Conservation (phyloP, 108 stramenopile species). For the Aurantiochytrium sp. region DNA sequence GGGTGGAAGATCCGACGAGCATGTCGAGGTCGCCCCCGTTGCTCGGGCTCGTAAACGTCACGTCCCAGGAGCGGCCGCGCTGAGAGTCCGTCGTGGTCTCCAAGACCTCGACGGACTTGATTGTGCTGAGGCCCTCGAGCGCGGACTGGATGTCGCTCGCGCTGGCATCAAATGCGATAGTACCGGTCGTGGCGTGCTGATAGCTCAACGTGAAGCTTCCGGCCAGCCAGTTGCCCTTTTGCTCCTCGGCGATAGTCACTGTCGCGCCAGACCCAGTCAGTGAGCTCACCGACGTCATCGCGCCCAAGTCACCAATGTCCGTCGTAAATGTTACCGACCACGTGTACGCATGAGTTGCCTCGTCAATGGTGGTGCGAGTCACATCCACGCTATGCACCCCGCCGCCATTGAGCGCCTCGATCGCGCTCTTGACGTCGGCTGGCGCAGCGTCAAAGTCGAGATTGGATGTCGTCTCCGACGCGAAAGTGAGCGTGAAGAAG, state of each 20-base stretch:
- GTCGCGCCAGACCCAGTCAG: constrained; percentile 47
- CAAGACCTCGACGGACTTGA: constrained; percentile 32
- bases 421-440: constrained; percentile 44
- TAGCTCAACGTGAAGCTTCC: constrained; percentile 63
- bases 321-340: constrained; percentile 66
- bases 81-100: not conserved
- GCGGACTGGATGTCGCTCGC: constrained; percentile 45
- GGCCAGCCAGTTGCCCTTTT: constrained; percentile 35
- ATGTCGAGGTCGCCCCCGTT: not conserved
- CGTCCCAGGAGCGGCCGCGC: constrained; percentile 55
- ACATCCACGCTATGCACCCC: constrained; percentile 1
- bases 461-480: constrained; percentile 46
- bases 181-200: constrained; percentile 49
- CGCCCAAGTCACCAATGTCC: constrained; percentile 41
- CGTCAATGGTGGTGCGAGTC: constrained; percentile 34
- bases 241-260: constrained; percentile 47
- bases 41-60: constrained; percentile 47
- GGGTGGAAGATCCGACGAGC: not conserved
- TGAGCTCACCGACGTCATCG: constrained; percentile 46
- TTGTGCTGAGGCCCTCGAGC: constrained; percentile 56
- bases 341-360: constrained; percentile 67
- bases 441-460: constrained; percentile 59
- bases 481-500: constrained; percentile 52
- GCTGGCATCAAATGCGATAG: constrained; percentile 46
- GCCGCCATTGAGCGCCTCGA: constrained; percentile 52